Percentiles rank a stretch among this genome's conserved stretches.
phyloP scores from a whole-genome alignment of 345 rosid genomes.

The Populus alba region DNA sequence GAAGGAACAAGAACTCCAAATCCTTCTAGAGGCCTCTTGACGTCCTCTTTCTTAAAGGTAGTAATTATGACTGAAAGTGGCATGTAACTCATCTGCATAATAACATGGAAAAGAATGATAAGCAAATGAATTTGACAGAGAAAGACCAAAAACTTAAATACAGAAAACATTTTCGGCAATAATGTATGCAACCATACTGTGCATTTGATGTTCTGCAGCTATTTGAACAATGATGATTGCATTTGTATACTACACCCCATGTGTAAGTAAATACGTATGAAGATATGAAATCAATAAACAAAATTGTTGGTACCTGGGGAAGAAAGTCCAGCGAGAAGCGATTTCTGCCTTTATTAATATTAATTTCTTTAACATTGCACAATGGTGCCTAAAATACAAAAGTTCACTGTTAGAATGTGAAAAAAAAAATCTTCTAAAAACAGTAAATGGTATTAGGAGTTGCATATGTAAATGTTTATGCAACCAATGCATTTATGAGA shows the following conservation, averaged over 20 bases:
- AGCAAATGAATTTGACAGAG: neutral
- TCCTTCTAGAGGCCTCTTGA: conserved; percentile 85
- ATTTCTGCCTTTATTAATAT: conserved; percentile 52
- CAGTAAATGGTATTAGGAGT: neutral
- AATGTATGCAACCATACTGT: neutral
- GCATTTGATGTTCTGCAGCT: neutral
- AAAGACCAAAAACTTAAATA: neutral
- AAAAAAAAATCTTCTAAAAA: conserved; percentile 10
- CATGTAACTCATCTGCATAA: conserved; percentile 63
- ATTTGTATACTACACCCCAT: neutral
- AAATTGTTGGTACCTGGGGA: conserved; percentile 59
- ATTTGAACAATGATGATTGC: neutral
- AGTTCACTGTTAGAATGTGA: conserved; percentile 11
- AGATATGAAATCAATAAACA: neutral
- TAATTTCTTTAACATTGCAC: conserved; percentile 71
- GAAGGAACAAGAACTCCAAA: conserved; percentile 96
- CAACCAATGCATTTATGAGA: neutral
- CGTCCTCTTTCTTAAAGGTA: conserved; percentile 78
- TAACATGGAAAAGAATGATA: conserved; percentile 8
- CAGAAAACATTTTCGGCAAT: neutral
- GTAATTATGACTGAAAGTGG: conserved; percentile 83
- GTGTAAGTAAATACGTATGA: neutral
- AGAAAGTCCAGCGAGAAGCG: conserved; percentile 64
- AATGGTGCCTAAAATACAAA: conserved; percentile 68
- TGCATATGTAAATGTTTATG: neutral